A percentile compares a stretch with the other conserved stretches of the same genome.
Conservation (phyloP, 768 basidiomycete genomes). For the Boletus rubescentipes region DNA sequence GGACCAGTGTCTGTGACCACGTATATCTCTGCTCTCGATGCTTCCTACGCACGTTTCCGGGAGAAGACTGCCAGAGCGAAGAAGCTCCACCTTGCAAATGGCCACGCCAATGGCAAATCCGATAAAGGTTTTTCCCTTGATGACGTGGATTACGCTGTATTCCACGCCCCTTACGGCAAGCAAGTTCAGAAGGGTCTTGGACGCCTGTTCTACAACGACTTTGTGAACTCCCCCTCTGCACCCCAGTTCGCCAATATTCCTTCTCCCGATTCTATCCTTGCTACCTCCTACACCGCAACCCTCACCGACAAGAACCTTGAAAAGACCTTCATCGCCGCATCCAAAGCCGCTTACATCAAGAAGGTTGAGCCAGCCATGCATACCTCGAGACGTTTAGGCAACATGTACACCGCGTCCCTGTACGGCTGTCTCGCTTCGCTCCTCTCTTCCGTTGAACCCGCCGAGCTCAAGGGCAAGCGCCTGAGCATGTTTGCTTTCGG, state of each 20-base stretch:
- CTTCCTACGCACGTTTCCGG: conserved; percentile 81
- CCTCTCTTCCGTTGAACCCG: conserved; percentile 68
- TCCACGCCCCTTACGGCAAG: conserved; percentile 99
- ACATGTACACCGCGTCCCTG: conserved; percentile 98
- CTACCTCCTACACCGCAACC: conserved; percentile 65
- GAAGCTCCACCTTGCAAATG: conserved; percentile 42
- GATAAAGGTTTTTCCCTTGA: conserved; percentile 64
- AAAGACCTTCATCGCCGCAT: conserved; percentile 85
- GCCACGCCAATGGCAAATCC: conserved; percentile 33
- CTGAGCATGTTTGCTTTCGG: conserved; percentile 97
- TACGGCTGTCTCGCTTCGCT: conserved; percentile 93
- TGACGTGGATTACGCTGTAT: conserved; percentile 87
- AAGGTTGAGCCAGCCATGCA: conserved; percentile 83
- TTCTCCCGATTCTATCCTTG: conserved; percentile 67
- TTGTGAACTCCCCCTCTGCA: conserved; percentile 70
- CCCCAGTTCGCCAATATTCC: conserved; percentile 70
- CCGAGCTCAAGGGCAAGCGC: conserved; percentile 75
- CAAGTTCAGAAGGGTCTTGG: conserved; percentile 97
- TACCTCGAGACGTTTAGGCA: conserved; percentile 88
- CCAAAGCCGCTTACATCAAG: conserved; percentile 70
- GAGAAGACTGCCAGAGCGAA: conserved; percentile 72
- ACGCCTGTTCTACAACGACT: conserved; percentile 91
- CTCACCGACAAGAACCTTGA: conserved; percentile 94
- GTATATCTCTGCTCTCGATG: conserved; percentile 92
- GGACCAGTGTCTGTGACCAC: conserved; percentile 95